These are phyloP conservation scores for Aquilaria malaccensis DNA, from an alignment of 345 rosid species.

Conservation along the genomic window DNA sequence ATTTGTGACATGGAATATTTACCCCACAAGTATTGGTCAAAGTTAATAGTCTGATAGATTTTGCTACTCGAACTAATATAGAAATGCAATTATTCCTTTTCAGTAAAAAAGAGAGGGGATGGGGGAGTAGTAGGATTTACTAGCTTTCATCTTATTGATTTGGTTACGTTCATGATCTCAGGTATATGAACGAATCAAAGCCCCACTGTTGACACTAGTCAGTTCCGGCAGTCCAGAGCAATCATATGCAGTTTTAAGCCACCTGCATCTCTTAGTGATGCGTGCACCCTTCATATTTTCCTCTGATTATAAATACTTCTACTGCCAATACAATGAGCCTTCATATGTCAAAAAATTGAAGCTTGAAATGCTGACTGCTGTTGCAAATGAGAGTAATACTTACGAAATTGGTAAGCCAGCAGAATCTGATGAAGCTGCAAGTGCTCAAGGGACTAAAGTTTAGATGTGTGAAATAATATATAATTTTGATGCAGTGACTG, in stretches of 20 bases:
- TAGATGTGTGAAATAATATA: constrained; percentile 12
- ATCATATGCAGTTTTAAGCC: constrained; percentile 93
- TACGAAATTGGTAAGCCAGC: constrained; percentile 87
- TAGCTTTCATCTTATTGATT: neutral
- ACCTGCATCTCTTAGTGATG: constrained; percentile 94
- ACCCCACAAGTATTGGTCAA: too few species aligned
- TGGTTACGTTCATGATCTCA: neutral
- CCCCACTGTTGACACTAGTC: constrained; percentile 90
- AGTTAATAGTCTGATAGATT: too few species aligned
- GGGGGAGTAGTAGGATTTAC: too few species aligned
- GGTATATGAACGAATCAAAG: constrained; percentile 99
- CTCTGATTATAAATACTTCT: constrained; percentile 88
- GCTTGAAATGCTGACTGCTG: constrained; percentile 99
- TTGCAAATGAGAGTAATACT: constrained; percentile 95
- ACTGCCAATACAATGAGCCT: constrained; percentile 97
- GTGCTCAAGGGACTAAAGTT: constrained; percentile 5
- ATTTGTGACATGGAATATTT: too few species aligned
- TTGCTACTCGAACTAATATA: too few species aligned
- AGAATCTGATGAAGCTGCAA: constrained; percentile 7
- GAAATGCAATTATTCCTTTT: too few species aligned
- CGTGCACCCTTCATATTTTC: constrained; percentile 94
- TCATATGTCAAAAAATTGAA: constrained; percentile 95
- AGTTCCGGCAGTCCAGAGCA: constrained; percentile 99
- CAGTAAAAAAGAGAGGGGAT: too few species aligned
- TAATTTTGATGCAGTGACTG: constrained; percentile 62